phyloP scores from a whole-genome alignment of 2,329 filamentous ascomycete species.

The Fusarium sp. region DNA sequence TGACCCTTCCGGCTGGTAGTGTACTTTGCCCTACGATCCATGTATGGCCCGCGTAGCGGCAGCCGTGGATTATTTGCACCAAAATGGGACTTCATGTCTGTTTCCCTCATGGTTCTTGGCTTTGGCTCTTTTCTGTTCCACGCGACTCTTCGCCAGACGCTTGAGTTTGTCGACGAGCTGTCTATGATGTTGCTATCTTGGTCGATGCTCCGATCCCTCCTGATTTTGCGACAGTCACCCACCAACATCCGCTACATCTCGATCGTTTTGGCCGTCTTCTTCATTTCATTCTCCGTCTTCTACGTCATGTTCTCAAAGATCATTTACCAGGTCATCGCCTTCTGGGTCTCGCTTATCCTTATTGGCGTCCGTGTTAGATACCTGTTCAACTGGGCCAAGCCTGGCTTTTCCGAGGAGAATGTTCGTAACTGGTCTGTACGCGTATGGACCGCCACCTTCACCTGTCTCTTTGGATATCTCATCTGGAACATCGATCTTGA shows the following conservation, averaged over 20 bases:
- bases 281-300: conserved; percentile 56
- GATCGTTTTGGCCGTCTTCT: conserved; percentile 54
- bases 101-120: conserved; percentile 56
- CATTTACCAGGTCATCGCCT: conserved; percentile 57
- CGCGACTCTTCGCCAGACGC: conserved; percentile 56
- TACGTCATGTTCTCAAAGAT: conserved; percentile 58
- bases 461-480: conserved; percentile 59
- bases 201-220: conserved; percentile 63
- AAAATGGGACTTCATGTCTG: conserved; percentile 55
- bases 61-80: conserved; percentile 49
- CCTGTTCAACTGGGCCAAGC: conserved; percentile 50
- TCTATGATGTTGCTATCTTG: conserved; percentile 67
- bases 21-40: conserved; percentile 55
- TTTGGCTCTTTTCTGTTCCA: conserved; percentile 59
- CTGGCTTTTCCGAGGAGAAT: conserved; percentile 46
- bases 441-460: conserved; percentile 47
- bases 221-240: conserved; percentile 57
- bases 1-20: conserved; percentile 47
- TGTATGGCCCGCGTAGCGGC: conserved; percentile 49
- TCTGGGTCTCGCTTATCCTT: conserved; percentile 50
- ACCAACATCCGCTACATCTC: conserved; percentile 49
- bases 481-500: conserved; percentile 70
- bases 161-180: conserved; percentile 66
- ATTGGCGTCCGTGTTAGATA: conserved; percentile 52
- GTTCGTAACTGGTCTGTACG: conserved; percentile 43